Evolutionary conservation across 78 protist genomes (phyloP).

Genomic region (Mantamonas sphyraenae): DNA sequence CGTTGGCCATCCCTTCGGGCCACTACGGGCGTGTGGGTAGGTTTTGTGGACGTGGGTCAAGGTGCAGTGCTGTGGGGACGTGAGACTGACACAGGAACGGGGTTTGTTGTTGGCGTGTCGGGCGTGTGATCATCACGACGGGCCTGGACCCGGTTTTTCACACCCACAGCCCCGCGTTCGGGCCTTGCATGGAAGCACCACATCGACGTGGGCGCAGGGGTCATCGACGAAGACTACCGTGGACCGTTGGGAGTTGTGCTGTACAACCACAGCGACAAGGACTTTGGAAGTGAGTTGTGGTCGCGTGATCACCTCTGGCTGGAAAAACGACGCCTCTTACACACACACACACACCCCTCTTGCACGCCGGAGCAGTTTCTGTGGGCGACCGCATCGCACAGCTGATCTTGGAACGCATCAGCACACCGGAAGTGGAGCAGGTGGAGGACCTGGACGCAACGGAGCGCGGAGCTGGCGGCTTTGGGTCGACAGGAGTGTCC

Average conservation of each 20-base stretch:
- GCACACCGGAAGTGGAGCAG: constrained; percentile 37
- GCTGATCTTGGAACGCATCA: constrained; percentile 48
- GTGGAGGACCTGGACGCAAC: constrained; percentile 51
- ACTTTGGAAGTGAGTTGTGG: constrained; percentile 8
- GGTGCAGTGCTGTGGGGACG: neutral
- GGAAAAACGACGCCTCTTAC: too few relatives aligned
- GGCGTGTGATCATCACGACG: neutral
- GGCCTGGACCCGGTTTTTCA: too few relatives aligned
- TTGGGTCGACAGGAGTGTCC: constrained; percentile 56
- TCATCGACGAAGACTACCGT: constrained; percentile 62
- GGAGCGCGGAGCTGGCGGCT: constrained; percentile 55
- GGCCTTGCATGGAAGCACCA: constrained; percentile 67
- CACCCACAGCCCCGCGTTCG: constrained; percentile 60
- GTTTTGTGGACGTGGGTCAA: too few relatives aligned
- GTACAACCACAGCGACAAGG: constrained; percentile 54
- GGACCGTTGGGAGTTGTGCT: constrained; percentile 77
- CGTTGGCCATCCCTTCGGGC: constrained; percentile 52
- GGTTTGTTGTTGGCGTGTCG: neutral
- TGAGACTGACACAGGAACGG: too few relatives aligned
- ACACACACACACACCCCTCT: too few relatives aligned
- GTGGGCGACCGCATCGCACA: constrained; percentile 67
- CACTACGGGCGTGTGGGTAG: constrained; percentile 61
- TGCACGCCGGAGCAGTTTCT: too few relatives aligned
- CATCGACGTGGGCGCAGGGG: constrained; percentile 74
- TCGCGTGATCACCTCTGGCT: too few relatives aligned